A percentile compares a stretch with the other conserved stretches of the same genome.
These are phyloP conservation scores for Medicago lupulina DNA, from an alignment of 306 rosid species.

Conservation along the genomic window DNA sequence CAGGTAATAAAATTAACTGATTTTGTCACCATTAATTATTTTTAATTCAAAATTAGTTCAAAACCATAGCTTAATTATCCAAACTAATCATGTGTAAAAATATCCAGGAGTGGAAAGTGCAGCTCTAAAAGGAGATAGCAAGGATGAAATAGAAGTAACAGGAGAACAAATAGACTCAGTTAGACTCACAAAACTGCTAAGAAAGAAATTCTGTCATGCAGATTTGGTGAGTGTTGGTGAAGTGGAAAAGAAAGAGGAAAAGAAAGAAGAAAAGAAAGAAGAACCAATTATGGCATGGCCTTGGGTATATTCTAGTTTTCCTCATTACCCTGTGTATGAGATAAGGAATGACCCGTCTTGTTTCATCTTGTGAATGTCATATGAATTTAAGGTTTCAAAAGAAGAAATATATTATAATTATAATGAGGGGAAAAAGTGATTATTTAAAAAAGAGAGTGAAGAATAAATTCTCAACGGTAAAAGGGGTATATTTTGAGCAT, in stretches of 20 bases:
- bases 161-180: slow-evolving; percentile 56
- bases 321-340: slow-evolving; percentile 13
- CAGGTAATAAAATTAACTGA: slow-evolving; percentile 41
- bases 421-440: no score
- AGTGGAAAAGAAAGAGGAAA: slow-evolving; percentile 40
- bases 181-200: slow-evolving; percentile 45
- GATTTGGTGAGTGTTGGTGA: slow-evolving; percentile 46
- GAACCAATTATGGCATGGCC: background rate
- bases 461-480: no score
- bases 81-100: background rate
- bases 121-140: slow-evolving; percentile 27
- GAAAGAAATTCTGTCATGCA: slow-evolving; percentile 51
- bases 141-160: slow-evolving; percentile 48
- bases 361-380: slow-evolving; percentile 28
- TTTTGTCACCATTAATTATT: background rate
- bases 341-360: slow-evolving; percentile 14
- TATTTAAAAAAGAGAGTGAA: no score
- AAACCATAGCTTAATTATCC: background rate
- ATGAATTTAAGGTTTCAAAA: no score
- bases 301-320: background rate
- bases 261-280: slow-evolving; percentile 14
- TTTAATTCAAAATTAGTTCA: background rate
- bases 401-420: no score
- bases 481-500: no score
- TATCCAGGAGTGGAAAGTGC: slow-evolving; percentile 51